Percentiles rank a stretch among this genome's conserved stretches.
Conservation (phyloP, 371 early-diverging fungal genomes). For the Mucor irregularis region DNA sequence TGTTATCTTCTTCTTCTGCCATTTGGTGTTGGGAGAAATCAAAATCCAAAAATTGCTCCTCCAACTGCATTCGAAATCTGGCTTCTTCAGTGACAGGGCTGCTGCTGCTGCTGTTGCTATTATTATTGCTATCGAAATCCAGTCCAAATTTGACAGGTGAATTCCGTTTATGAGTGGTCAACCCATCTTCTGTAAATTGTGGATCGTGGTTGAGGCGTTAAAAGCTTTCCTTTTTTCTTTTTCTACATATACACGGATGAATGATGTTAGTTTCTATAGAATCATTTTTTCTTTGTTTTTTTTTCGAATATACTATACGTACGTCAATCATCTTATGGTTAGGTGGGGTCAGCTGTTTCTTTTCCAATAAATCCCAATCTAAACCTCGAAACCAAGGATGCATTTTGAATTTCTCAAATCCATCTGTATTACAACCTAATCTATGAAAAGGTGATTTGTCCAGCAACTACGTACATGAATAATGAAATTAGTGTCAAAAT, state of each 20-base stretch:
- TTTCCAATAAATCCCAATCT: slow-evolving; percentile 58
- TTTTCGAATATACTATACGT: neutral
- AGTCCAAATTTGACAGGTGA: slow-evolving; percentile 8
- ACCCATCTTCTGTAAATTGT: slow-evolving; percentile 19
- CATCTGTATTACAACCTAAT: slow-evolving; percentile 52
- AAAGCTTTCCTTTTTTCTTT: too few relatives aligned
- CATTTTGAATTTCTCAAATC: slow-evolving; percentile 50
- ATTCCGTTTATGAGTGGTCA: slow-evolving; percentile 19
- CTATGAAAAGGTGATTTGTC: slow-evolving; percentile 58
- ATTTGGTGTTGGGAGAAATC: slow-evolving; percentile 22
- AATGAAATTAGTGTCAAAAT: neutral
- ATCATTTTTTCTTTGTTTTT: too few relatives aligned
- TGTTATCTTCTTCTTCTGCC: slow-evolving; percentile 10
- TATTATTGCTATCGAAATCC: neutral
- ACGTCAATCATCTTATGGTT: neutral
- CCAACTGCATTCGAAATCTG: slow-evolving; percentile 24
- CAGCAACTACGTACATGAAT: slow-evolving; percentile 44
- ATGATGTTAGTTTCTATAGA: neutral
- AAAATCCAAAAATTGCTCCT: slow-evolving; percentile 26
- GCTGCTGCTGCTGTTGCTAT: too few relatives aligned
- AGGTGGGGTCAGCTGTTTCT: slow-evolving; percentile 58
- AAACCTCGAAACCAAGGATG: slow-evolving; percentile 66
- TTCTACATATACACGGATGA: too few relatives aligned
- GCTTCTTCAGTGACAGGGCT: slow-evolving; percentile 35
- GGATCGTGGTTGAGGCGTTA: neutral